Evolutionary conservation across 257 asterid genomes (phyloP).

Genomic region (Penstemon barbatus): DNA sequence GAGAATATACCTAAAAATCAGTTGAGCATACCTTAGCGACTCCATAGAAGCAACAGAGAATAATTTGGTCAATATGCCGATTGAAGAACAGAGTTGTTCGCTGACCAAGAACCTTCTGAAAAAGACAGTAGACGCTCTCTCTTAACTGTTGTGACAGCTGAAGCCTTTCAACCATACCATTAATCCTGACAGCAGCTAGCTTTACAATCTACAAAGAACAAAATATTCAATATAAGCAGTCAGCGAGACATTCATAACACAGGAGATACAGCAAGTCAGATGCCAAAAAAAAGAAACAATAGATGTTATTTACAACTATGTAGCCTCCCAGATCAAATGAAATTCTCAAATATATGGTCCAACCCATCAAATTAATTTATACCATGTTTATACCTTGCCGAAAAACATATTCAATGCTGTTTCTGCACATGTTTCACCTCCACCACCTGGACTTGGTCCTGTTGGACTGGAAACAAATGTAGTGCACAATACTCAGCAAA

Average conservation of each 20-base stretch:
- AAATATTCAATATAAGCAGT: background rate
- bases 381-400: constrained; percentile 64
- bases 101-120: constrained; percentile 81
- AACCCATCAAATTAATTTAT: background rate
- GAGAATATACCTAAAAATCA: constrained; percentile 17
- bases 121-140: constrained; percentile 82
- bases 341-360: background rate
- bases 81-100: constrained; percentile 73
- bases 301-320: constrained; percentile 2
- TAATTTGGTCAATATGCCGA: constrained; percentile 93
- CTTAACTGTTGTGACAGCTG: constrained; percentile 83
- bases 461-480: constrained; percentile 73
- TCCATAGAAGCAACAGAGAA: constrained; percentile 97
- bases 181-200: constrained; percentile 97
- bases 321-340: background rate
- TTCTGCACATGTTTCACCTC: constrained; percentile 99
- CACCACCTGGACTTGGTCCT: constrained; percentile 93
- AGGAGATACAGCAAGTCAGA: background rate
- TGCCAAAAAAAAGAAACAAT: background rate
- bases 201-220: constrained; percentile 60
- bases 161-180: constrained; percentile 94
- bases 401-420: constrained; percentile 82
- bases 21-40: constrained; percentile 77
- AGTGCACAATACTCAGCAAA: constrained; percentile 18
- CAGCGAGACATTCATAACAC: background rate